Conservation (phyloP, 1,284 basidiomycete species). For the Termitomyces sp. region DNA sequence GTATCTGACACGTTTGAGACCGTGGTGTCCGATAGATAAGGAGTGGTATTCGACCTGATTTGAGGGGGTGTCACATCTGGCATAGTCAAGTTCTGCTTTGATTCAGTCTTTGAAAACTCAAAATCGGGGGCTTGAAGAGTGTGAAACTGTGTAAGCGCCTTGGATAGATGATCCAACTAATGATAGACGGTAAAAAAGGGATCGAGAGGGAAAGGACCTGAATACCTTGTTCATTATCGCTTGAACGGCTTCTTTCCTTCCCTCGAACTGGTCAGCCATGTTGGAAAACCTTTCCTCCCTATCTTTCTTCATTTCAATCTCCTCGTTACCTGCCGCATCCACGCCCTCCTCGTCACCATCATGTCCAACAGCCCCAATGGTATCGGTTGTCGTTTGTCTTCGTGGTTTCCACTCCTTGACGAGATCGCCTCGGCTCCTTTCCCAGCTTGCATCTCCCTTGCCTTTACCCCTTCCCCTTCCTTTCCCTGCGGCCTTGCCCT, state of each 20-base stretch:
- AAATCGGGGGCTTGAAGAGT: slow-evolving; percentile 50
- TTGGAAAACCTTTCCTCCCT: slow-evolving; percentile 63
- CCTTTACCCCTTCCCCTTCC: slow-evolving; percentile 20
- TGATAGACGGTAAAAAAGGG: not conserved
- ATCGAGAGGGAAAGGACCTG: not conserved
- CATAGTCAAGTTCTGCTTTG: slow-evolving; percentile 27
- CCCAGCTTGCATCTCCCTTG: slow-evolving; percentile 10
- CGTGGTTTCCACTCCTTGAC: slow-evolving; percentile 10
- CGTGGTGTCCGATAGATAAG: slow-evolving; percentile 7
- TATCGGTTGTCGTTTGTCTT: slow-evolving; percentile 11
- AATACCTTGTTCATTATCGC: slow-evolving; percentile 67
- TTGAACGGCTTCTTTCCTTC: slow-evolving; percentile 60
- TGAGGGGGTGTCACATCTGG: slow-evolving; percentile 18
- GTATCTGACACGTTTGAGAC: not conserved
- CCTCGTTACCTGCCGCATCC: slow-evolving; percentile 39
- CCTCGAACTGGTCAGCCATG: slow-evolving; percentile 60
- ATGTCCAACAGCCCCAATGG: slow-evolving; percentile 6
- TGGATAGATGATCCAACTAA: slow-evolving; percentile 57
- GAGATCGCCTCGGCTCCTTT: slow-evolving; percentile 9
- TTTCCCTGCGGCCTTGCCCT: slow-evolving; percentile 27
- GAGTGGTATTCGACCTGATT: slow-evolving; percentile 3
- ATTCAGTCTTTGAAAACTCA: slow-evolving; percentile 33
- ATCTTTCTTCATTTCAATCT: slow-evolving; percentile 39
- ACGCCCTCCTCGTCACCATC: slow-evolving; percentile 43
- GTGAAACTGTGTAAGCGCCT: slow-evolving; percentile 55